phyloP scores from a whole-genome alignment of 2,329 filamentous ascomycete genomes.

The Anisogramma anomala region DNA sequence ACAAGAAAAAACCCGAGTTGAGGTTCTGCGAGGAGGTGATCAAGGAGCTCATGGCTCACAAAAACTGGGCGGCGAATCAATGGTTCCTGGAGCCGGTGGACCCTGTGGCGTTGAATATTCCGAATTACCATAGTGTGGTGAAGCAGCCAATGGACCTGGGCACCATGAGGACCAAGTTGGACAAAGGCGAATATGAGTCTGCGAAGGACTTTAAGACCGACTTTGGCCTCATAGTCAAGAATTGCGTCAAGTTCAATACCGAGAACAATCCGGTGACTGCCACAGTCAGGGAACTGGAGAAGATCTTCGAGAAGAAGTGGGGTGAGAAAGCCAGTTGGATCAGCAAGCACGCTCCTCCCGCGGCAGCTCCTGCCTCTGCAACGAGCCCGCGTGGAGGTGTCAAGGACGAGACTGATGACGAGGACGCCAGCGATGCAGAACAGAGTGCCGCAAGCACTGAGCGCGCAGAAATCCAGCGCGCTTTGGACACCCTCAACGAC shows the following conservation, averaged over 20 bases:
- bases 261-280: slow-evolving; percentile 60
- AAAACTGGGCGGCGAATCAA: slow-evolving; percentile 54
- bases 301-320: slow-evolving; percentile 66
- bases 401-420: slow-evolving; percentile 62
- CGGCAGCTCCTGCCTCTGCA: slow-evolving; percentile 33
- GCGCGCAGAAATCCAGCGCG: slow-evolving; percentile 32
- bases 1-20: slow-evolving; percentile 84
- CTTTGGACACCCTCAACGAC: slow-evolving; percentile 40
- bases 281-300: slow-evolving; percentile 61
- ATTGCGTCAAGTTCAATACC: slow-evolving; percentile 84
- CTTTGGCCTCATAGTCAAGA: slow-evolving; percentile 70
- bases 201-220: slow-evolving; percentile 80
- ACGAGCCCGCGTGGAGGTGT: slow-evolving; percentile 53
- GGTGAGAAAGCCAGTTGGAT: slow-evolving; percentile 71
- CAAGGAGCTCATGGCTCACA: slow-evolving; percentile 63
- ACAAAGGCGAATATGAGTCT: slow-evolving; percentile 65
- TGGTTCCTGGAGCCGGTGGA: slow-evolving; percentile 81
- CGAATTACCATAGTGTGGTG: slow-evolving; percentile 83
- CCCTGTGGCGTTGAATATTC: slow-evolving; percentile 85
- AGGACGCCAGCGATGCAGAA: slow-evolving; percentile 52
- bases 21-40: slow-evolving; percentile 81
- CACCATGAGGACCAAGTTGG: slow-evolving; percentile 69
- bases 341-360: slow-evolving; percentile 51
- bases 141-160: slow-evolving; percentile 93
- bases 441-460: slow-evolving; percentile 31